Evolutionary conservation across 2,329 filamentous ascomycete genomes (phyloP), one percentile per base, ranked within the genome.

Genomic region (Fusarium cicatricum): DNA sequence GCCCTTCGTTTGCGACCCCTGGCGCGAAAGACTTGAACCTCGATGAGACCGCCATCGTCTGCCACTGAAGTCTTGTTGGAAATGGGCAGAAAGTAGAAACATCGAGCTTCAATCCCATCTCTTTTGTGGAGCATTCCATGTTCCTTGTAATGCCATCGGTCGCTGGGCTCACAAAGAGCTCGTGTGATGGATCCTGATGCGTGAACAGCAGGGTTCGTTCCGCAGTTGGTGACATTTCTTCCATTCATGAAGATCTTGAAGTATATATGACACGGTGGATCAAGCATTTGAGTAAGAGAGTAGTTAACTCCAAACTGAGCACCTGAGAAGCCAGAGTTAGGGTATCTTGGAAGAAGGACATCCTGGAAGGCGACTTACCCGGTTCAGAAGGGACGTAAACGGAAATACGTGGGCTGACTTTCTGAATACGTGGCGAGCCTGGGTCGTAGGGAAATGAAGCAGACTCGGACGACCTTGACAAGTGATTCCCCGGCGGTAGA

Each of bases 161-260:
- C 69, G 32, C 75, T 73, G 3, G 83, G 82, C 33, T 79, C 76
- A 58, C 82, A 85, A 4, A 86, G 71, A 5, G 78, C 78, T 60
- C 74, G 76, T 50, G 75, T 77, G 34, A 82, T 75, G 33, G 73
- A 74, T 8, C 81, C 79, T 7, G 66, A 65, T 2, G 66, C 62
- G 41, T 69, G 70, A 4, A 58, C 62, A 12, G 64, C 64, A 14
- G 78, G 69, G 50, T 82, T 74, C 16, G 80, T 74, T 2, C 84
- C 83, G 79, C 82, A 87, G 3, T 78, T 80, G 3, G 79, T 74
- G n/a, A 82, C 72, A 15, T 77, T 75, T 14, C 78, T 77, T 14
- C 82, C 82, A 58, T 87, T 86, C 66, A 86, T 77, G 50, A 75
- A 75, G 46, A 86, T 70, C 62, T 82, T 85, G 71, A 86, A 86